These are phyloP conservation scores for Syzygium aqueum DNA, from an alignment of 345 rosid genomes.

Conservation along the genomic window DNA sequence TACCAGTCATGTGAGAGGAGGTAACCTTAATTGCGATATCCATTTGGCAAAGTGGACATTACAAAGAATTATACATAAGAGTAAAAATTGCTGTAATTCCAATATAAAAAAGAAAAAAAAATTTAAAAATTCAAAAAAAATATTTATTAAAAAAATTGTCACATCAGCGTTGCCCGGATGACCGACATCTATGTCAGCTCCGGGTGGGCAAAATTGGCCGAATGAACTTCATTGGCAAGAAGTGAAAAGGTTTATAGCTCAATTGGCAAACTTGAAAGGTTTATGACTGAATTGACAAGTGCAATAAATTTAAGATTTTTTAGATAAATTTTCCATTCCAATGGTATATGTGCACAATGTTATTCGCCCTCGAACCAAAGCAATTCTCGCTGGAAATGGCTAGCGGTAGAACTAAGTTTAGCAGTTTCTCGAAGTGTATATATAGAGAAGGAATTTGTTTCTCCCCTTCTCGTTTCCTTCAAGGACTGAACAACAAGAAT, in stretches of 20 bases:
- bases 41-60: neutral
- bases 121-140: too few species aligned
- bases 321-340: neutral
- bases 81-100: neutral
- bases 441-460: neutral
- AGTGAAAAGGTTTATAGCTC: too few species aligned
- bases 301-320: too few species aligned
- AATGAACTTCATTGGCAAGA: too few species aligned
- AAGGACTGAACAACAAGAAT: neutral
- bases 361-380: neutral
- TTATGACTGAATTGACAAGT: too few species aligned
- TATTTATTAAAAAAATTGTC: too few species aligned
- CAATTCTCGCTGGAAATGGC: neutral
- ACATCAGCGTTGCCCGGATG: too few species aligned
- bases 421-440: too few species aligned
- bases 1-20: neutral
- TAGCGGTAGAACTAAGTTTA: neutral
- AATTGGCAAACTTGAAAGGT: too few species aligned
- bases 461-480: neutral
- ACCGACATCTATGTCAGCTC: too few species aligned
- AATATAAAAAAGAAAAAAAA: too few species aligned
- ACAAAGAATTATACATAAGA: neutral
- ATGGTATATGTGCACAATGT: neutral
- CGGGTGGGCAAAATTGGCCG: too few species aligned
- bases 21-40: neutral